Evolutionary conservation across 495 filamentous ascomycete genomes (phyloP).

Genomic region (Pyrenula massariospora): DNA sequence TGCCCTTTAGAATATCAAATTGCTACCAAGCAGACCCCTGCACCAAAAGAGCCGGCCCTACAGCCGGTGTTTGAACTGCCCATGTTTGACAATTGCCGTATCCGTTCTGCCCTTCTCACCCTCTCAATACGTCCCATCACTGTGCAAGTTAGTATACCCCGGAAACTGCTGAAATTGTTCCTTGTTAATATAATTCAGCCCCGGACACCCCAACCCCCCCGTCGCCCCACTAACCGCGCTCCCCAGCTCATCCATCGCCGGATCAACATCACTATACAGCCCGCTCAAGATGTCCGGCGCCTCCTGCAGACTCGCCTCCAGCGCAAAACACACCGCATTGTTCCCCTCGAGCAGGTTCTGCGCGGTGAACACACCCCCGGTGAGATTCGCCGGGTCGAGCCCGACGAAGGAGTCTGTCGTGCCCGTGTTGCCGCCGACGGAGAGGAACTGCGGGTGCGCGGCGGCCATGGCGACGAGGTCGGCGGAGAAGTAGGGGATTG

Average conservation of each 20-base stretch:
- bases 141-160: constrained; percentile 10
- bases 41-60: no score
- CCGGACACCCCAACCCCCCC: constrained; percentile 12
- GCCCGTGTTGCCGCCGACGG: constrained; percentile 46
- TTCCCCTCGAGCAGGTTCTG: constrained; percentile 28
- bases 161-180: constrained; percentile 13
- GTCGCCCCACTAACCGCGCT: constrained; percentile 5
- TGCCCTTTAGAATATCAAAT: no score
- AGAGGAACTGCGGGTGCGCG: constrained; percentile 15
- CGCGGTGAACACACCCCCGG: constrained; percentile 34
- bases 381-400: constrained; percentile 33
- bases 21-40: no score
- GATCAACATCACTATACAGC: constrained; percentile 23
- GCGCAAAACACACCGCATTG: constrained; percentile 36
- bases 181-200: constrained; percentile 12
- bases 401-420: constrained; percentile 43
- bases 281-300: constrained; percentile 27
- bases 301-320: constrained; percentile 26
- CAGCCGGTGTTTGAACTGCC: no score
- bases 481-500: constrained; percentile 21
- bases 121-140: background rate
- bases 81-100: no score
- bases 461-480: constrained; percentile 27
- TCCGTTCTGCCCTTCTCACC: background rate
- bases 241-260: constrained; percentile 11